phyloP scores from a whole-genome alignment of 495 filamentous ascomycete genomes.

The Clohesyomyces aquaticus region DNA sequence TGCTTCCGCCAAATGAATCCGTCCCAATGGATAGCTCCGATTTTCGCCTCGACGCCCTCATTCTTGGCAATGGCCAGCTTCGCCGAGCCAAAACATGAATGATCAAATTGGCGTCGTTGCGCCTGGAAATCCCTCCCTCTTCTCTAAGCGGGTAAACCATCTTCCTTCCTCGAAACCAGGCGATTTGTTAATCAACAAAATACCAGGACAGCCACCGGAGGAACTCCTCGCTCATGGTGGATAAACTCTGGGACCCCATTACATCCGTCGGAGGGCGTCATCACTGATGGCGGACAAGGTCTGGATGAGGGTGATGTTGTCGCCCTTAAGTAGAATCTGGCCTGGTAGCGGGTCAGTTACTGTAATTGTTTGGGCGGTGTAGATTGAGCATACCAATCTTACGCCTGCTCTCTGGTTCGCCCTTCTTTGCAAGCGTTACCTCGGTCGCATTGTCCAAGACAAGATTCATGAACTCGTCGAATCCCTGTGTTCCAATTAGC shows the following conservation, averaged over 20 bases:
- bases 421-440: slow-evolving; percentile 83
- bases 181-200: too few species aligned
- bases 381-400: slow-evolving; percentile 69
- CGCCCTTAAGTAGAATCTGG: slow-evolving; percentile 95
- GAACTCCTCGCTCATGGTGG: too few species aligned
- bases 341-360: slow-evolving; percentile 56
- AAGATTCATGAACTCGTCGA: slow-evolving; percentile 99
- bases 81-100: slow-evolving; percentile 29
- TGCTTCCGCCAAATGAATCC: slow-evolving; percentile 62
- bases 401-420: slow-evolving; percentile 72
- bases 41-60: slow-evolving; percentile 67
- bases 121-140: too few species aligned
- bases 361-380: not conserved
- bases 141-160: too few species aligned
- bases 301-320: slow-evolving; percentile 95
- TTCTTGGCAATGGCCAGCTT: slow-evolving; percentile 59
- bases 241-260: too few species aligned
- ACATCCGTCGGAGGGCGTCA: too few species aligned
- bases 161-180: too few species aligned
- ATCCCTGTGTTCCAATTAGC: slow-evolving; percentile 63
- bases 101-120: too few species aligned
- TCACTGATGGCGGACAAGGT: too few species aligned
- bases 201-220: too few species aligned
- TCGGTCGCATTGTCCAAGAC: slow-evolving; percentile 95
- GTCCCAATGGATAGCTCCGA: slow-evolving; percentile 71